phyloP scores from a whole-genome alignment of 2,329 filamentous ascomycete species.

The Canariomyces notabilis region DNA sequence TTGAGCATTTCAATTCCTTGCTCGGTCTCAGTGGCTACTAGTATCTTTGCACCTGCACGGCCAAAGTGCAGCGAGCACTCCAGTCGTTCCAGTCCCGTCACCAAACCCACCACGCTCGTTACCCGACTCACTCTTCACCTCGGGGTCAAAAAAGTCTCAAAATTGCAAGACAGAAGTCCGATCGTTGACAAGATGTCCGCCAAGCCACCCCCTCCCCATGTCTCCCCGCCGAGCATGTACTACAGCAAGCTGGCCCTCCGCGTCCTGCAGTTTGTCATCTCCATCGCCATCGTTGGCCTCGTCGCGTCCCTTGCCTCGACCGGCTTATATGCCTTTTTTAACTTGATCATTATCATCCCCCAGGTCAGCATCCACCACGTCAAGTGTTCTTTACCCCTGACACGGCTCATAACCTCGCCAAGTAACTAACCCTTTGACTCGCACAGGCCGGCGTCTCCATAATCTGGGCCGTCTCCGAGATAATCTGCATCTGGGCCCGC shows the following conservation, averaged over 20 bases:
- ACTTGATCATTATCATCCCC: conserved; percentile 1
- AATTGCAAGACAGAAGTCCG: no score
- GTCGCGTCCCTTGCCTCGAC: not conserved
- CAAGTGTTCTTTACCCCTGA: not conserved
- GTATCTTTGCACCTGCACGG: no score
- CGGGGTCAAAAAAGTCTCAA: no score
- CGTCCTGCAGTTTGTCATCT: conserved; percentile 3
- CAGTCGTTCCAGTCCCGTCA: no score
- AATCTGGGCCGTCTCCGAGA: conserved; percentile 12
- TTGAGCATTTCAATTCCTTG: no score
- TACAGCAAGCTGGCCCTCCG: conserved; percentile 8
- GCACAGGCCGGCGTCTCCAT: not conserved
- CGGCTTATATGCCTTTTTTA: not conserved
- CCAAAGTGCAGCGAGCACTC: no score
- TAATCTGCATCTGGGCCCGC: conserved; percentile 8
- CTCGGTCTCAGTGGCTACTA: no score
- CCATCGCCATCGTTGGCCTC: conserved; percentile 3
- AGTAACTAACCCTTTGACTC: not conserved
- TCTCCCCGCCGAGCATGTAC: conserved; percentile 5
- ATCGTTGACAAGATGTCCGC: not conserved
- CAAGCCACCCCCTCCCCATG: not conserved
- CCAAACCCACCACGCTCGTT: no score
- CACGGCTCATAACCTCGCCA: not conserved
- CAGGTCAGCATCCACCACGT: not conserved
- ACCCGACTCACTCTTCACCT: no score